Base-by-base conservation (phyloP, 1,284 basidiomycete genomes). In the Meira miltonrushii region DNA sequence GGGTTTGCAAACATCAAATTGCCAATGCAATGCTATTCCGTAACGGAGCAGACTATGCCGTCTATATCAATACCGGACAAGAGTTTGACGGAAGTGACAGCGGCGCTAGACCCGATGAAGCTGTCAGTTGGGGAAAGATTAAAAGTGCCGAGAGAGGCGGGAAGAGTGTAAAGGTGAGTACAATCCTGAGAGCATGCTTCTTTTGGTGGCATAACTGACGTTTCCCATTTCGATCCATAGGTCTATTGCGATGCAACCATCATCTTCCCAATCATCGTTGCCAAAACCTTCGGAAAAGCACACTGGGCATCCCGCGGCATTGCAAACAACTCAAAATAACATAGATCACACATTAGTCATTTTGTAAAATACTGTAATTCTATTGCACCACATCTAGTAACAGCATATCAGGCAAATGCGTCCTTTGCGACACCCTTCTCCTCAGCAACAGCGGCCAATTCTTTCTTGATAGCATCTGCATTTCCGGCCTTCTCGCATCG, bases 111-210 rank as follows among this genome's bases (percentile, higher is more conserved):
- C 95, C 95, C 15, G 95, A 99, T 74, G 94, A 99, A 79, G 95
- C 94, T 2, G 86, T 99, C 19, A 94, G 90, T n/a, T 99, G 94
- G 94, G 95, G 94, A 4, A 99, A 98, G 82, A 96, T 98, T 67
- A 86, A 91, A 50, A 88, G 88, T 28, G 62, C 63, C 0, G 75
- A 69, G 23, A 73, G 72, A 37, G 88, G 87, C 11, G 88, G 94
- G 0, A 87, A 95, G 79, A 85, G 89, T 33, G 89, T 98, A 59
- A 98, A 98, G 84, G 28, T 33, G 28, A 33, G 92, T 90, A 64
- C 28, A 39, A 23, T 9, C 11, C 4, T 2, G 28, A 7, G 9
- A 17, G 9, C 19, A 15, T 52, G 23, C 2, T 37, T 13, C 17
- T 15, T 39, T 8, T 21, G n/a, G 19, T 2, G 8, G 13, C 21